A percentile compares a stretch with the other conserved stretches of the same genome.
phyloP scores from a whole-genome alignment of 192 early-diverging fungal genomes.

The Backusella liffmaniae region DNA sequence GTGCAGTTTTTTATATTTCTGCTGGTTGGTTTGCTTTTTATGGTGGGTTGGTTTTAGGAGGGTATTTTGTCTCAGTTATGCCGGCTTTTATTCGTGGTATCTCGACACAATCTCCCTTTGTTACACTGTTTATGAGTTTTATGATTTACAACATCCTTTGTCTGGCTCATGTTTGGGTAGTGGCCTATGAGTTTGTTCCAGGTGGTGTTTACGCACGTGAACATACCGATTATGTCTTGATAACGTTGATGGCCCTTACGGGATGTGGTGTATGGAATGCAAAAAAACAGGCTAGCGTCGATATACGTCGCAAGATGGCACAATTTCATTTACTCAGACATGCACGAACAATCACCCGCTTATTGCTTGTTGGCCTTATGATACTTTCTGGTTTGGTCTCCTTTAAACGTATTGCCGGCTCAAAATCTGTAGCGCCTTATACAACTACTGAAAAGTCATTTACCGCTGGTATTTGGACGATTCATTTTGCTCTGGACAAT shows the following conservation, averaged over 20 bases:
- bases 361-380: conserved; percentile 39
- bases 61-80: conserved; percentile 57
- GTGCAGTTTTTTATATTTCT: conserved; percentile 54
- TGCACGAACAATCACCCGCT: conserved; percentile 41
- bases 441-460: conserved; percentile 64
- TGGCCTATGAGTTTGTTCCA: conserved; percentile 83
- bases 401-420: conserved; percentile 45
- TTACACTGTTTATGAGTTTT: conserved; percentile 59
- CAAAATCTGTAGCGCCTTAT: conserved; percentile 51
- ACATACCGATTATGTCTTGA: conserved; percentile 70
- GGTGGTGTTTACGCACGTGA: conserved; percentile 72
- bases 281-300: not conserved
- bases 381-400: conserved; percentile 35
- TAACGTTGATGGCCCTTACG: conserved; percentile 58
- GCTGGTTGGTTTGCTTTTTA: conserved; percentile 63
- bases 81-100: conserved; percentile 58
- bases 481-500: conserved; percentile 85
- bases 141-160: conserved; percentile 71
- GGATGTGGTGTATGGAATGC: conserved; percentile 56
- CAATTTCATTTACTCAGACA: conserved; percentile 24
- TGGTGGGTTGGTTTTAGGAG: conserved; percentile 61
- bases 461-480: conserved; percentile 82
- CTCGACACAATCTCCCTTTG: conserved; percentile 60
- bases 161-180: conserved; percentile 76
- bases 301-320: not conserved